A percentile compares a stretch with the other conserved stretches of the same genome.
Conservation (phyloP, 139 green algal genomes). For the Marvania coccoides region DNA sequence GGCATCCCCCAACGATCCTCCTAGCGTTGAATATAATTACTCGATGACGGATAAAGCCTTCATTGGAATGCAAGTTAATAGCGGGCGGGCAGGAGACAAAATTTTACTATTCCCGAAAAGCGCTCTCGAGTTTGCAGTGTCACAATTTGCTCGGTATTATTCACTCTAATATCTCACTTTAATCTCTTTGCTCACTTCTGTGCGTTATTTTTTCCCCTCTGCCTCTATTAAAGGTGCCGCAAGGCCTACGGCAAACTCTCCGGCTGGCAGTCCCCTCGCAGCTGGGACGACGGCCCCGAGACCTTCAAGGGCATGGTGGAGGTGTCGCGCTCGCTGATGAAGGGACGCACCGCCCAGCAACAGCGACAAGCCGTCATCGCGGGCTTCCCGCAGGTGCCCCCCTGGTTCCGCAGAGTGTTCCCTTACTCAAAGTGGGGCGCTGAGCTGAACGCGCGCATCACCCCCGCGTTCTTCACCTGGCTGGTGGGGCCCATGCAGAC, state of each 20-base stretch:
- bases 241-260: conserved; percentile 48
- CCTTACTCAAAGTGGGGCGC: conserved; percentile 68
- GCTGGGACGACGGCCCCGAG: conserved; percentile 28
- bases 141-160: no score
- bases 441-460: conserved; percentile 69
- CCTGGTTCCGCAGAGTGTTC: conserved; percentile 58
- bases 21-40: no score
- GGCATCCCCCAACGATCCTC: no score
- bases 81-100: no score
- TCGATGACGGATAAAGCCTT: no score
- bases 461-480: conserved; percentile 65
- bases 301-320: conserved; percentile 71
- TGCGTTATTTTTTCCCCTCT: no score
- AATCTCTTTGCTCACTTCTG: no score
- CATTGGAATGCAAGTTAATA: no score
- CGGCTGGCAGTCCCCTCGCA: conserved; percentile 33
- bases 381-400: conserved; percentile 53
- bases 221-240: no score
- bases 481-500: conserved; percentile 54
- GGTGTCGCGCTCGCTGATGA: conserved; percentile 47
- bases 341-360: conserved; percentile 28
- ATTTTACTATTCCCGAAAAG: no score
- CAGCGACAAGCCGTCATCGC: conserved; percentile 51
- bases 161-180: no score
- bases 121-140: no score